A percentile compares a stretch with the other conserved stretches of the same genome.
Evolutionary conservation across 306 rosid genomes (phyloP).

Genomic region (Malus fusca): DNA sequence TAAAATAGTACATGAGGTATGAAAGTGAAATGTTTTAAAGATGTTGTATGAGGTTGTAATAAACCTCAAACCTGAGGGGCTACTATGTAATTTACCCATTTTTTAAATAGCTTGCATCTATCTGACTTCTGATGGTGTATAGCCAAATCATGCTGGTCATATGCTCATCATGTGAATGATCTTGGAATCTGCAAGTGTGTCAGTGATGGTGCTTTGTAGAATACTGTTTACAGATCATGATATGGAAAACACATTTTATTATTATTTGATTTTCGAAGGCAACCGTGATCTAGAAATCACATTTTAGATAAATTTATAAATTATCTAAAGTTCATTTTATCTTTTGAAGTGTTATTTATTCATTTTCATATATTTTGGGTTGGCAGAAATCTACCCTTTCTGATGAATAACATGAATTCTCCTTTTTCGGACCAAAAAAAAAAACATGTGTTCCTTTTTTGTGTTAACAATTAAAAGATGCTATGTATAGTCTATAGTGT

Average conservation of each 20-base stretch:
- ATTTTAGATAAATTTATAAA: not conserved
- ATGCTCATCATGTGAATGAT: not conserved
- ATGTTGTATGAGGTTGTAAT: too few relatives aligned
- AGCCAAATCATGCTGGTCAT: not conserved
- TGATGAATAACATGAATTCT: not conserved
- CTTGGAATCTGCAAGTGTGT: not conserved
- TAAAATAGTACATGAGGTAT: too few relatives aligned
- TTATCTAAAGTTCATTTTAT: not conserved
- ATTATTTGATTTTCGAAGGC: not conserved
- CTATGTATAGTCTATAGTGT: not conserved
- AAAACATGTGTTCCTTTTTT: not conserved
- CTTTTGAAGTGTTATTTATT: not conserved
- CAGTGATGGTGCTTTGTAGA: not conserved
- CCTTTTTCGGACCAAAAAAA: not conserved
- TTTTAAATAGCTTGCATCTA: not conserved
- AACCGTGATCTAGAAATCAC: not conserved
- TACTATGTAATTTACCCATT: too few relatives aligned
- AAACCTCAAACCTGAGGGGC: too few relatives aligned
- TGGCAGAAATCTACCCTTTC: not conserved
- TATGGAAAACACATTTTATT: not conserved
- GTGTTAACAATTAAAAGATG: not conserved
- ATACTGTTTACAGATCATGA: not conserved
- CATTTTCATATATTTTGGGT: not conserved
- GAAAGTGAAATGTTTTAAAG: too few relatives aligned
- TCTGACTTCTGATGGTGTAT: not conserved